Evolutionary conservation across 768 basidiomycete genomes (phyloP).

Genomic region (Pleurotus tuber-regium): DNA sequence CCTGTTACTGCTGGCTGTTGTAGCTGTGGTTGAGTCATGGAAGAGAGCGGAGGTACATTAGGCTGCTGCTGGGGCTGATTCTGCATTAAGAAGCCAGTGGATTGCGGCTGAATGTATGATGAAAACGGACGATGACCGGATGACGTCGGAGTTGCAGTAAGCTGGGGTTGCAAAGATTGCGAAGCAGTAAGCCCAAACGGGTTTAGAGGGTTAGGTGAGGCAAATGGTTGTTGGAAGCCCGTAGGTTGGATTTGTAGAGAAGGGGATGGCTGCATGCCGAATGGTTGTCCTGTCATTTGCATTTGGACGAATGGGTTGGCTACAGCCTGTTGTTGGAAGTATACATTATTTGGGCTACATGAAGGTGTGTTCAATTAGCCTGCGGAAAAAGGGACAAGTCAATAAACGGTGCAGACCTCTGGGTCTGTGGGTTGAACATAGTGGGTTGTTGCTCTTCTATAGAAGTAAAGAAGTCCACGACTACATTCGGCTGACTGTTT

Average conservation of each 20-base stretch:
- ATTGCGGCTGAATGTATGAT: constrained; percentile 54
- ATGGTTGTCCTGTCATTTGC: constrained; percentile 55
- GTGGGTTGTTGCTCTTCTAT: constrained; percentile 81
- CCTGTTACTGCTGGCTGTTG: constrained; percentile 29
- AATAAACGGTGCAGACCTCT: constrained; percentile 45
- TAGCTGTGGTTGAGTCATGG: constrained; percentile 20
- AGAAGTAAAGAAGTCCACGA: constrained; percentile 83
- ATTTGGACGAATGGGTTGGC: constrained; percentile 79
- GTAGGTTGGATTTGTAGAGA: constrained; percentile 33
- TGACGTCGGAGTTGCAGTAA: constrained; percentile 18
- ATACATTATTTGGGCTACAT: constrained; percentile 43
- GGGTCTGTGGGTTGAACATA: constrained; percentile 65
- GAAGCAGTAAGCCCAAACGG: constrained; percentile 44
- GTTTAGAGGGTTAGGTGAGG: constrained; percentile 32
- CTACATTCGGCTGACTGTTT: constrained; percentile 32
- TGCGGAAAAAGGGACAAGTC: constrained; percentile 1
- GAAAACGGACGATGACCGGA: constrained; percentile 49
- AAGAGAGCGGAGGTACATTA: constrained; percentile 2
- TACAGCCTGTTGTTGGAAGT: constrained; percentile 55
- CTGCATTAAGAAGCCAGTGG: constrained; percentile 53
- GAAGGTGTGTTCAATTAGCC: neutral
- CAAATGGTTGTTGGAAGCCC: constrained; percentile 35
- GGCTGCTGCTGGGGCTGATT: constrained; percentile 29
- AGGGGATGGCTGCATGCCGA: constrained; percentile 48
- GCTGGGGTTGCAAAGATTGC: constrained; percentile 34